These are phyloP conservation scores for Glonium stellatum DNA, from an alignment of 495 filamentous ascomycete species.

Conservation along the genomic window DNA sequence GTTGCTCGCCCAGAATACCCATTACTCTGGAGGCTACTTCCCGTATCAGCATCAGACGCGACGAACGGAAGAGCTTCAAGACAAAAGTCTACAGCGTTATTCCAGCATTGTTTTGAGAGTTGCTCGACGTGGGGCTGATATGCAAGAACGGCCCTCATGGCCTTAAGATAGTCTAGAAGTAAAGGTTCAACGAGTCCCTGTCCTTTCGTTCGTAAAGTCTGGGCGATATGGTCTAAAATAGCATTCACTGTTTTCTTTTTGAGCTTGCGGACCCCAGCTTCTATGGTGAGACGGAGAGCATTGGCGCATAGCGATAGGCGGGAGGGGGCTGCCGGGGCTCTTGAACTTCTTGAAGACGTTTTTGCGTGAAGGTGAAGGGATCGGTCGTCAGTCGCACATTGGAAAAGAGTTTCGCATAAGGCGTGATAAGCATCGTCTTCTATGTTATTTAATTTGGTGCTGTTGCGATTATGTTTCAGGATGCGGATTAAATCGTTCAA, in stretches of 20 bases:
- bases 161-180: slow-evolving; percentile 69
- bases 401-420: slow-evolving; percentile 76
- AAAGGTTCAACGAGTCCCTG: slow-evolving; percentile 66
- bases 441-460: slow-evolving; percentile 47
- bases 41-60: slow-evolving; percentile 12
- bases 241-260: slow-evolving; percentile 69
- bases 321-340: slow-evolving; percentile 41
- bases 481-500: slow-evolving; percentile 55
- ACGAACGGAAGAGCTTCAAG: slow-evolving; percentile 38
- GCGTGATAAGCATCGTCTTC: slow-evolving; percentile 73
- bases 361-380: slow-evolving; percentile 53
- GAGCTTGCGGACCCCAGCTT: slow-evolving; percentile 59
- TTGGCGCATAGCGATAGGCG: slow-evolving; percentile 66
- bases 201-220: slow-evolving; percentile 58
- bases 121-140: slow-evolving; percentile 73
- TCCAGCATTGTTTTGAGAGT: slow-evolving; percentile 61
- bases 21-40: slow-evolving; percentile 3
- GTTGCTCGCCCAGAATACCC: not conserved
- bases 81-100: slow-evolving; percentile 61
- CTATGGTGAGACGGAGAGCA: slow-evolving; percentile 62
- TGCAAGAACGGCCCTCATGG: slow-evolving; percentile 60
- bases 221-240: slow-evolving; percentile 71
- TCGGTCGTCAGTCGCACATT: slow-evolving; percentile 58
- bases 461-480: slow-evolving; percentile 52
- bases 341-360: slow-evolving; percentile 16